Percentiles rank a stretch among this genome's conserved stretches.
phyloP scores from a whole-genome alignment of 1,284 basidiomycete genomes.

The Cryptococcus wingfieldii region DNA sequence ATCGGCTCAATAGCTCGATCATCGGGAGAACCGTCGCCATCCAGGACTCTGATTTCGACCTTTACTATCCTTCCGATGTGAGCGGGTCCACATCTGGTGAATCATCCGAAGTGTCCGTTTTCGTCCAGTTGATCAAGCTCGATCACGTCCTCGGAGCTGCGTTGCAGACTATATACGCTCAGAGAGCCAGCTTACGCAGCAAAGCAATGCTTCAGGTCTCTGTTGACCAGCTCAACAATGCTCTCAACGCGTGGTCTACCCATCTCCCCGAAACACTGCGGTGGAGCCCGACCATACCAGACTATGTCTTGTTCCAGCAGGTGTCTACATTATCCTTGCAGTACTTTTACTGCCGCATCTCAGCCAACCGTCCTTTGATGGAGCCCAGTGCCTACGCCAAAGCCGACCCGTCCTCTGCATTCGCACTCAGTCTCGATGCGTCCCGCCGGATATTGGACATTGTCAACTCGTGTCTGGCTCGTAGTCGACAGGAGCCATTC shows the following conservation, averaged over 20 bases:
- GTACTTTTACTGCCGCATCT: conserved; percentile 65
- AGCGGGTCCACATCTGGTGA: conserved; percentile 64
- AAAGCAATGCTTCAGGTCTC: conserved; percentile 62
- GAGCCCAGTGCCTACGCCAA: conserved; percentile 50
- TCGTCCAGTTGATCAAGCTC: conserved; percentile 64
- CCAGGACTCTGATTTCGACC: conserved; percentile 78
- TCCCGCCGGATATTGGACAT: conserved; percentile 73
- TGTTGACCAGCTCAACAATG: conserved; percentile 64
- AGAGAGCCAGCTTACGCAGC: conserved; percentile 57
- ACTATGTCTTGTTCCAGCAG: conserved; percentile 64
- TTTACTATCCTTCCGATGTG: conserved; percentile 71
- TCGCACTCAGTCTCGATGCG: conserved; percentile 79
- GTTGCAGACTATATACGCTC: conserved; percentile 67
- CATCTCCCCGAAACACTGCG: conserved; percentile 64
- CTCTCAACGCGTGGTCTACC: conserved; percentile 70
- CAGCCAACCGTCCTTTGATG: conserved; percentile 76
- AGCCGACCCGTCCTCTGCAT: conserved; percentile 55
- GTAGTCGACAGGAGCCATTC: conserved; percentile 27
- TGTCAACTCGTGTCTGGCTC: conserved; percentile 52
- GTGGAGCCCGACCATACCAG: conserved; percentile 66
- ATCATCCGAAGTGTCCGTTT: conserved; percentile 55
- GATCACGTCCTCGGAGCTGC: conserved; percentile 67
- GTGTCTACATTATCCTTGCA: conserved; percentile 61
- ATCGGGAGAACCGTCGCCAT: conserved; percentile 78
- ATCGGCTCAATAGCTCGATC: conserved; percentile 60